Evolutionary conservation across 2,329 filamentous ascomycete species (phyloP), one percentile per base, ranked within the genome.

Genomic region (Zymoseptoria brevis): DNA sequence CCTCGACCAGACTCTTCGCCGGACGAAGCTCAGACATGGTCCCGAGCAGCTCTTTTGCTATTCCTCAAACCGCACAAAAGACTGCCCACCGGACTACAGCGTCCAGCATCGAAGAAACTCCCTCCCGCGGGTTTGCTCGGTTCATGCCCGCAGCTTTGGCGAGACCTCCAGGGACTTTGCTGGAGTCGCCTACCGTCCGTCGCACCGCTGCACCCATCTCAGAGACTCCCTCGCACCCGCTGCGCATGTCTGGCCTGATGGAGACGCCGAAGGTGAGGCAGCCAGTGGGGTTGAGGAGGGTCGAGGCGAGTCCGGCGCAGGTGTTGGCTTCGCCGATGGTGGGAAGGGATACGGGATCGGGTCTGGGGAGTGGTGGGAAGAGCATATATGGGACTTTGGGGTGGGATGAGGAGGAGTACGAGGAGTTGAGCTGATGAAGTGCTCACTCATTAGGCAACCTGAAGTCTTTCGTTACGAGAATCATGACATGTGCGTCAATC

Each of bases 391-490:
- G 75, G 55, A 71, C 71, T 9, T 62, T 79, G 56, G 77, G 77
- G 24, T 80, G 77, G 77, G 73, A 79, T 65, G 76, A 79, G 62
- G 74, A 78, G 52, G 64, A 66, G 60, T 72, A 73, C 66, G 74
- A 74, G 69, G 70, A 72, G 66, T 60, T 69, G 35, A 45, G 35
- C 13, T 45, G 35, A 45, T 2, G 16, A n/a, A n/a, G 13, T 7
- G 13, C 13, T 45, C 35, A 45, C 16, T 45, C 35, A n/a, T 45
- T 45, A 2, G n/a, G 13, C 13, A 45, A 6, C 13, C 1, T 16
- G 13, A 16, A 45, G 11, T 45, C 35, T 45, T 13, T 41, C 11
- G 16, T 41, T 41, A 16, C 35, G 16, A 16, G 11, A 13, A 16
- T 13, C 11, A 41, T 41, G 9, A 16, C 35, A 41, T 13, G 9